Conservation (phyloP, 371 early-diverging fungal genomes). For the Phascolomyces articulosus region DNA sequence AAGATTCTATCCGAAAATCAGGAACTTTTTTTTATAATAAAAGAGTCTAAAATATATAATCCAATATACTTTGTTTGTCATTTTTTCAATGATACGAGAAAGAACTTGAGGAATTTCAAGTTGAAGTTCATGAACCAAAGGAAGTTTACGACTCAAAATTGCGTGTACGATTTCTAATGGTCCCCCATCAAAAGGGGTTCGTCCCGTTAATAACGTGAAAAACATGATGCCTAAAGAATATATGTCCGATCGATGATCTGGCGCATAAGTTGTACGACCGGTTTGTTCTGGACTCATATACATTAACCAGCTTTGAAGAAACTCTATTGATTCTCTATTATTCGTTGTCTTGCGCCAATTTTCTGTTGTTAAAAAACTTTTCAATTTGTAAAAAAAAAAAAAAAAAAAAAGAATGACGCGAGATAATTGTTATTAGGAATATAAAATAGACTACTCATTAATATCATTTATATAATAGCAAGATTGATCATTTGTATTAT, state of each 20-base stretch:
- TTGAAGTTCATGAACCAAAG: slow-evolving; percentile 46
- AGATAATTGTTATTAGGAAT: too few relatives aligned
- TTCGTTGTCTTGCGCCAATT: slow-evolving; percentile 46
- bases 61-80: slow-evolving; percentile 54
- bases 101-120: slow-evolving; percentile 53
- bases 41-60: too few relatives aligned
- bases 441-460: too few relatives aligned
- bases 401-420: too few relatives aligned
- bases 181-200: slow-evolving; percentile 55
- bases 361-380: slow-evolving; percentile 44
- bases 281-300: slow-evolving; percentile 59
- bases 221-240: slow-evolving; percentile 59
- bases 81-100: slow-evolving; percentile 53
- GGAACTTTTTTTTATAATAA: too few relatives aligned
- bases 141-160: slow-evolving; percentile 50
- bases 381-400: slow-evolving; percentile 1
- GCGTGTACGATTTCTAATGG: slow-evolving; percentile 58
- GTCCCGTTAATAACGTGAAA: slow-evolving; percentile 54
- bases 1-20: background rate
- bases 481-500: too few relatives aligned
- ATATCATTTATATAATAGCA: too few relatives aligned
- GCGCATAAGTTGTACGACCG: slow-evolving; percentile 57
- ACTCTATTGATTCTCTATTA: slow-evolving; percentile 31
- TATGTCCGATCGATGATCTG: slow-evolving; percentile 61
- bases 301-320: slow-evolving; percentile 19